These are phyloP conservation scores for Aspergillus fumigatus DNA, from an alignment of 2,329 filamentous ascomycete species.

Conservation along the genomic window DNA sequence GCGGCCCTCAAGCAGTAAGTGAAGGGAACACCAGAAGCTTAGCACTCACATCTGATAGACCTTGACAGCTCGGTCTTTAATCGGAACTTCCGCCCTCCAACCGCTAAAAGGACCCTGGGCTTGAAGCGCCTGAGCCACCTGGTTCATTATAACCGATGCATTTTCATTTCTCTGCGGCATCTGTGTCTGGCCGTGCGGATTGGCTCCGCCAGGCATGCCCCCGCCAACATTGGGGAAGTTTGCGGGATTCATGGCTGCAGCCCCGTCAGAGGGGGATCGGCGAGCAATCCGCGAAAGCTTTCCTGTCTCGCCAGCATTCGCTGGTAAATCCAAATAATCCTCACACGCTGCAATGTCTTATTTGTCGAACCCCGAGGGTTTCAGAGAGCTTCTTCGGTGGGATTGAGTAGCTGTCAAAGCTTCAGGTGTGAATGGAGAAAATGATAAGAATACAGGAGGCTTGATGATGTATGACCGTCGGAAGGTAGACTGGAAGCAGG, in stretches of 20 bases:
- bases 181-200: slow-evolving; percentile 30
- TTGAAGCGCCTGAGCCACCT: slow-evolving; percentile 38
- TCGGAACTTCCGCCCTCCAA: slow-evolving; percentile 41
- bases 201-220: slow-evolving; percentile 31
- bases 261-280: slow-evolving; percentile 36
- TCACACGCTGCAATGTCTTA: slow-evolving; percentile 5
- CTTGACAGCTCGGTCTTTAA: slow-evolving; percentile 38
- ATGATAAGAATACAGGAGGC: not conserved
- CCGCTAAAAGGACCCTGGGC: slow-evolving; percentile 40
- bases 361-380: not conserved
- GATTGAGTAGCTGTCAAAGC: not conserved
- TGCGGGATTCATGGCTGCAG: slow-evolving; percentile 41
- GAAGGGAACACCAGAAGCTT: slow-evolving; percentile 1
- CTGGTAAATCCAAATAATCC: slow-evolving; percentile 13
- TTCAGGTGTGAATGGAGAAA: not conserved
- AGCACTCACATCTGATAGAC: slow-evolving; percentile 42
- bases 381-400: not conserved
- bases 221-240: slow-evolving; percentile 35
- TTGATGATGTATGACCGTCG: not conserved
- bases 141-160: slow-evolving; percentile 32
- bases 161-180: slow-evolving; percentile 30
- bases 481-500: not conserved
- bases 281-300: slow-evolving; percentile 29
- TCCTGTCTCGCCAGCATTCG: slow-evolving; percentile 35
- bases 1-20: not conserved